Percentiles rank a stretch among this genome's conserved stretches.
These are phyloP conservation scores for Penicillium olsonii DNA, from an alignment of 2,329 filamentous ascomycete species.

Conservation along the genomic window DNA sequence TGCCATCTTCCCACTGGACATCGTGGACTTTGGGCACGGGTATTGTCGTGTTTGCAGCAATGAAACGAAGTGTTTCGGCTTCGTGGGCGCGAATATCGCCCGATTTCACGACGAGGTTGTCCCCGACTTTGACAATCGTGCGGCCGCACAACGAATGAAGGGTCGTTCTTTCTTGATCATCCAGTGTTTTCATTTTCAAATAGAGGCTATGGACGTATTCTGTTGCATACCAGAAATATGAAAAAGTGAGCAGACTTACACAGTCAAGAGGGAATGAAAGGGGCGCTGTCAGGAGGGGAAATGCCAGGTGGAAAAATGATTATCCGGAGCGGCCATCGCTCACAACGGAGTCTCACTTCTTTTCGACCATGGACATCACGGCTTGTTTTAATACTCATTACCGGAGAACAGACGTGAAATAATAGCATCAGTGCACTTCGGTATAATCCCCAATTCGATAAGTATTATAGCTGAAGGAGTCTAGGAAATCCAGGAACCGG, in stretches of 20 bases:
- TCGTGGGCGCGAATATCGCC: slow-evolving; percentile 9
- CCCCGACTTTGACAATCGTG: slow-evolving; percentile 4
- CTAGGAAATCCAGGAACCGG: neutral
- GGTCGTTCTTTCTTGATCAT: slow-evolving; percentile 4
- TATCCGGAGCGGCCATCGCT: too few species aligned
- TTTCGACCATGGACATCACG: too few species aligned
- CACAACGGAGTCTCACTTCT: too few species aligned
- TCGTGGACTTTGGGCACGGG: slow-evolving; percentile 16
- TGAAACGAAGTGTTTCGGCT: slow-evolving; percentile 13
- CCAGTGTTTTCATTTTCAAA: neutral
- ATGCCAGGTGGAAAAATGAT: too few species aligned
- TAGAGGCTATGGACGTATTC: neutral
- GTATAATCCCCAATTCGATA: too few species aligned
- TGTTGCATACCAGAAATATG: slow-evolving; percentile 1
- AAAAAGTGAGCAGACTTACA: too few species aligned
- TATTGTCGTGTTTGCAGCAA: slow-evolving; percentile 15
- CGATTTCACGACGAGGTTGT: slow-evolving; percentile 12
- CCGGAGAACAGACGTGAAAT: too few species aligned
- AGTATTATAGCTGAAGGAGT: too few species aligned
- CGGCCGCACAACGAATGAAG: slow-evolving; percentile 5
- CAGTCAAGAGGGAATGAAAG: too few species aligned
- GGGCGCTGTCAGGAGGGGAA: too few species aligned
- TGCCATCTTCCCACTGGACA: slow-evolving; percentile 11
- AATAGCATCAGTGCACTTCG: too few species aligned
- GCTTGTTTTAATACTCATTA: too few species aligned